Conservation (phyloP, 768 basidiomycete species). For the Termitomyces sp. region DNA sequence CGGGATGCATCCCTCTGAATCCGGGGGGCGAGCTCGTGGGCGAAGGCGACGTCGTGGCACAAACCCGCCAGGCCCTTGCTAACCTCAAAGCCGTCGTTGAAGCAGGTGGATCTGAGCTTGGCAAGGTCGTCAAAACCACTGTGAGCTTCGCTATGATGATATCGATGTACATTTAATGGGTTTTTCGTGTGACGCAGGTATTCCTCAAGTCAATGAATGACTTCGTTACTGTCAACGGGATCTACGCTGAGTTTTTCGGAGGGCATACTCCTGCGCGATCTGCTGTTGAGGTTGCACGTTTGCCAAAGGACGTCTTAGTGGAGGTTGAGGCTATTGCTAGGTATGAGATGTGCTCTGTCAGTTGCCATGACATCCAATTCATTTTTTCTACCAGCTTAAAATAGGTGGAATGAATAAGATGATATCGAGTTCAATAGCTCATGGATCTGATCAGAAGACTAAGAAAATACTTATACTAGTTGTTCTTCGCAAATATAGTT, state of each 20-base stretch:
- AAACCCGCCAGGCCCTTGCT: conserved; percentile 78
- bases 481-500: not conserved
- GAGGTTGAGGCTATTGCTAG: conserved; percentile 90
- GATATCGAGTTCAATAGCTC: not conserved
- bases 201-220: conserved; percentile 93
- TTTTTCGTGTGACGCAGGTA: conserved; percentile 42
- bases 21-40: conserved; percentile 69
- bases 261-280: conserved; percentile 91
- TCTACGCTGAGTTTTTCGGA: conserved; percentile 84
- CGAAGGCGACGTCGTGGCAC: conserved; percentile 65
- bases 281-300: conserved; percentile 80
- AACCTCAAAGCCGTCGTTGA: conserved; percentile 83
- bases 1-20: conserved; percentile 83
- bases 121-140: conserved; percentile 88
- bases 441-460: conserved; percentile 3
- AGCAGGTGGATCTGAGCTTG: conserved; percentile 71
- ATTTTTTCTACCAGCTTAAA: conserved; percentile 23
- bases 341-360: conserved; percentile 33
- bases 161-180: not conserved
- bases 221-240: conserved; percentile 74
- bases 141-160: conserved; percentile 36
- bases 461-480: conserved; percentile 7
- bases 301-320: conserved; percentile 88
- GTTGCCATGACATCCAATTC: not conserved
- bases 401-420: conserved; percentile 11